Base-by-base conservation (phyloP, 192 early-diverging fungal genomes). In the Coemansia sp. region DNA sequence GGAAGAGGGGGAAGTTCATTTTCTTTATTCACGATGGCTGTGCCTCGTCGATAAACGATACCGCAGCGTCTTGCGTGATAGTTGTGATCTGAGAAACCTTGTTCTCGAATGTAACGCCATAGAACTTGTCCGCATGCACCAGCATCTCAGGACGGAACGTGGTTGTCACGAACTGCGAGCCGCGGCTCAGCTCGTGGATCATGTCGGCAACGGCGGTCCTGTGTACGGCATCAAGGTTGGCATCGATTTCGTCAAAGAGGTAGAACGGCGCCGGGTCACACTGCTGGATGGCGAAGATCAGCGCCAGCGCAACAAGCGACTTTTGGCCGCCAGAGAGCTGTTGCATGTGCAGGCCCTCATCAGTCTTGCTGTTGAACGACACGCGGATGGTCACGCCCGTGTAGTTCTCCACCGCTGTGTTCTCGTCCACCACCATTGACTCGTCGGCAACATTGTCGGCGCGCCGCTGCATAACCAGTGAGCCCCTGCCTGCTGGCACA, bases 261-360 rank as follows among this genome's bases (percentile, higher is more conserved):
- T 99, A 99, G 79, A 99, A 99, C 10, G 97, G 97, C 56, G 97
- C 97, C 20, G 95, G 97, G 61, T 99, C 97, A 80, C 93, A 99
- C 66, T 89, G 86, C 79, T 99, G 97, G 67, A 99, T 99, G 0
- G 97, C 93, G 84, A 99, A 99, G 50, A 99, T 99, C 20, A 99
- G 77, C 10, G 95, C 92, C 48, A 99, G 85, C 1, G 97, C 97
- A 8, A 99, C 97, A 23, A 99, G 85, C 43, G 94, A 95, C 70
- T 99, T 99, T 86, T 99, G 97, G 5, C 97, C 97, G 34, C 97
- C 97, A 9, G 93, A 95, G 35, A 99, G 85, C 82, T 97, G 95
- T 68, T 92, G 87, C 94, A 97, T 97, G 52, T 89, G 86, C 45
- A 95, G 82, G 0, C 90, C 90, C 70, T 95, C 91, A 74, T 93